Evolutionary conservation across 345 rosid genomes (phyloP), one percentile per base, ranked within the genome.

Genomic region (Bruguiera parviflora): DNA sequence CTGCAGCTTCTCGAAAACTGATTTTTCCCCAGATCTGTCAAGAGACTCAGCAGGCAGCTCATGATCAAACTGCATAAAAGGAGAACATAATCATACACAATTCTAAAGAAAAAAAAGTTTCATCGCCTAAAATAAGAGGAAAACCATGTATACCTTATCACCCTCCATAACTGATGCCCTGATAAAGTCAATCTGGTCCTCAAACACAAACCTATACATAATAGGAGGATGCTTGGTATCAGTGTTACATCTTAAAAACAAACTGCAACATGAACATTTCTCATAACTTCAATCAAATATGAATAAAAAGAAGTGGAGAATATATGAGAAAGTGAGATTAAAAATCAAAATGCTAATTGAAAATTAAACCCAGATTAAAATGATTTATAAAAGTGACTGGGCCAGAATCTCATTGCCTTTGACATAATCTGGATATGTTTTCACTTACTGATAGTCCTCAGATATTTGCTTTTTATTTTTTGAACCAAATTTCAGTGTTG

Each of bases 141-240:
- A 15, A 70, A 25, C 63, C 47, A 69, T 5, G 67, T 79, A 73
- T 84, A 88, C 98, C 78, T 86, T 84, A 71, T 89, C 99, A 69
- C 97, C 99, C 67, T 82, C 87, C 82, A 92, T 83, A 52, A 89
- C 96, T 46, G 89, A 82, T 68, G 87, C 91, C 88, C 83, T 88
- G 71, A 95, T 83, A 74, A 95, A 95, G 29, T 85, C 92, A 74
- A 95, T 95, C 84, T 95, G 96, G 80, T 95, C 96, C 84, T 92
- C 99, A 69, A 95, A 95, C 73, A 91, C 96, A 79, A 74, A 92
- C 80, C 98, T 92, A 65, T 60, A 65, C n/a, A 67, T 28, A 68
- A 39, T 28, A 9, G 29, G 9, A 53, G 53, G 46, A 15, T 29
- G 20, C 25, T 16, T 66, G 39, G 35, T 29, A 64, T 56, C 32